phyloP scores from a whole-genome alignment of 1,284 basidiomycete species.

The Boletus semigastroideus region DNA sequence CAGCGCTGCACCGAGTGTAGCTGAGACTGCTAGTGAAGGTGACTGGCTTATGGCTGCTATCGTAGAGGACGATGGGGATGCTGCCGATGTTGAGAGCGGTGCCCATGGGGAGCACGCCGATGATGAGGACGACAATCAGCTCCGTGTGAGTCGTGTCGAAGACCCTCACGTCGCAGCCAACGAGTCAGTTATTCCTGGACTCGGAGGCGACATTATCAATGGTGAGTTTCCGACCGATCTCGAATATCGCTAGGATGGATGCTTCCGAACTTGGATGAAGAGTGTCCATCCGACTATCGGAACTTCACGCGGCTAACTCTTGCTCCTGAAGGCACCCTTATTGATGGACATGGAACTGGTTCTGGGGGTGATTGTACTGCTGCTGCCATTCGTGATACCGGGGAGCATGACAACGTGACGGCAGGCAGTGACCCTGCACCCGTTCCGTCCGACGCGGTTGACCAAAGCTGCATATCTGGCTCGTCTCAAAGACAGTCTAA shows the following conservation, averaged over 20 bases:
- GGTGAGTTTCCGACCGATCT: slow-evolving; percentile 43
- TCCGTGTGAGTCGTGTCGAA: slow-evolving; percentile 47
- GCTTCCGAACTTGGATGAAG: slow-evolving; percentile 26
- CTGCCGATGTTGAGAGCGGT: slow-evolving; percentile 40
- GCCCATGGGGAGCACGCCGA: slow-evolving; percentile 17
- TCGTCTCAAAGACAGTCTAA: slow-evolving; percentile 13
- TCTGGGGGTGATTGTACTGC: slow-evolving; percentile 16
- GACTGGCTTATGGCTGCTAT: slow-evolving; percentile 87
- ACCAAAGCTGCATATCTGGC: slow-evolving; percentile 8
- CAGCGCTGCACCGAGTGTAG: slow-evolving; percentile 66
- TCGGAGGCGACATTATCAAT: slow-evolving; percentile 40
- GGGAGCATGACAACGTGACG: slow-evolving; percentile 6
- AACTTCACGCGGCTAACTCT: slow-evolving; percentile 28
- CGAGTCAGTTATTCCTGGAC: slow-evolving; percentile 36
- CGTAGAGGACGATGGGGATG: slow-evolving; percentile 57
- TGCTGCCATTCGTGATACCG: slow-evolving; percentile 12
- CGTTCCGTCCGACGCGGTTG: slow-evolving; percentile 10
- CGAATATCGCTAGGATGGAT: slow-evolving; percentile 30
- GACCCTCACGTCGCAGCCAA: slow-evolving; percentile 39
- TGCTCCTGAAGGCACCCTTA: slow-evolving; percentile 26
- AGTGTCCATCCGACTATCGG: slow-evolving; percentile 28
- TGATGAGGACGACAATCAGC: slow-evolving; percentile 46
- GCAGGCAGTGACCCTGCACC: slow-evolving; percentile 12
- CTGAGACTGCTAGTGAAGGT: slow-evolving; percentile 69
- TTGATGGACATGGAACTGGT: slow-evolving; percentile 24